Evolutionary conservation across 225 moss, liverwort and hornwort species (phyloP).

Genomic region (Marchantia paleacea): DNA sequence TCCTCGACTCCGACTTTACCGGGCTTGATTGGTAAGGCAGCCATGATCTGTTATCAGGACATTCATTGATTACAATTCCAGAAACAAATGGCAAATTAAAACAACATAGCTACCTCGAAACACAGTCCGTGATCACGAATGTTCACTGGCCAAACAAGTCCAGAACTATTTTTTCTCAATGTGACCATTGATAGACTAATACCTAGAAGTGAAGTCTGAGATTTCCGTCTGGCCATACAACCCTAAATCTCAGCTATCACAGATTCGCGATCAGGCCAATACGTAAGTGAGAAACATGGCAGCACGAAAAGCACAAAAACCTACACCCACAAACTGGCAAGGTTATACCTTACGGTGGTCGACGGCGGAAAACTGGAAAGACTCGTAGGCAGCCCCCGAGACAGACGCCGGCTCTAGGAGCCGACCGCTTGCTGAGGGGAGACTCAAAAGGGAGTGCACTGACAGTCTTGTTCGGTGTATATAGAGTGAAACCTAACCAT

Average conservation of each 20-base stretch:
- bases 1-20: constrained; percentile 80
- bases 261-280: too few relatives aligned
- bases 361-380: not conserved
- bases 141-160: too few relatives aligned
- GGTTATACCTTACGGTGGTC: not conserved
- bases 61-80: not conserved
- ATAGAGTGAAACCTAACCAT: not conserved
- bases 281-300: too few relatives aligned
- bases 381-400: constrained; percentile 26
- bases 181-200: too few relatives aligned
- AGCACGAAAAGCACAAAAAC: too few relatives aligned
- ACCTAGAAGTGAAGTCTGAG: too few relatives aligned
- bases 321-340: too few relatives aligned
- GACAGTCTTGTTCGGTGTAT: not conserved
- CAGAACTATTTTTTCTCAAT: too few relatives aligned
- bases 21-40: constrained; percentile 32
- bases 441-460: not conserved
- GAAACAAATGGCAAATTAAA: not conserved
- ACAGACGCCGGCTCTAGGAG: constrained; percentile 27
- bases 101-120: not conserved
- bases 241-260: too few relatives aligned
- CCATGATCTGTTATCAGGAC: constrained; percentile 16
- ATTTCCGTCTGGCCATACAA: too few relatives aligned
- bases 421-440: constrained; percentile 36
- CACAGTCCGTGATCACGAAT: too few relatives aligned